Percentiles rank a stretch among this genome's conserved stretches.
Conservation (phyloP, 1,284 basidiomycete species). For the Stygiomarasmius scandens region DNA sequence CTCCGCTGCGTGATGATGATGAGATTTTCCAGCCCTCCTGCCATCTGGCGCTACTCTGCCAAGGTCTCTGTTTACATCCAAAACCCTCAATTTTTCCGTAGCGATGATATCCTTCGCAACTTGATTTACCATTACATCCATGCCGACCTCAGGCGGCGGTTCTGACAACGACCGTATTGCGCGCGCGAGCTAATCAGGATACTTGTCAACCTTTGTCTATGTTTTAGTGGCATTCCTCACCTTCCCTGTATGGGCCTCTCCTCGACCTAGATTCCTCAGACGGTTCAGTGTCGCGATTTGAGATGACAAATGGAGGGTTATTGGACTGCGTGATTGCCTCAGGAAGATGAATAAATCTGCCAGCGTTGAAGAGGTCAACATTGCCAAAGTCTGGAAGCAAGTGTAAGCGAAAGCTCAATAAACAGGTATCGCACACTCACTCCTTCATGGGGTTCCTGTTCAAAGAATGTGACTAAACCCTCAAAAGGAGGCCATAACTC, state of each 20-base stretch:
- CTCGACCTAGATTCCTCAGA: conserved; percentile 45
- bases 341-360: conserved; percentile 69
- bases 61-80: conserved; percentile 41
- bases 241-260: conserved; percentile 52
- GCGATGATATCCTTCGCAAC: conserved; percentile 60
- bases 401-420: not conserved
- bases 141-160: conserved; percentile 43
- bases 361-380: conserved; percentile 59
- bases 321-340: conserved; percentile 52
- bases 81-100: conserved; percentile 60
- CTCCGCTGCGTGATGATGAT: conserved; percentile 29
- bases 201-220: not conserved
- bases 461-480: conserved; percentile 49
- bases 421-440: conserved; percentile 36
- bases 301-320: conserved; percentile 55
- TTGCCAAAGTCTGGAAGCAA: conserved; percentile 51
- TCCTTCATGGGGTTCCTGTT: conserved; percentile 47
- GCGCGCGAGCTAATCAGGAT: conserved; percentile 48
- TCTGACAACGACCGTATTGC: conserved; percentile 53
- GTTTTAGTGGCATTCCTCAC: conserved; percentile 31
- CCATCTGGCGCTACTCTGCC: conserved; percentile 26
- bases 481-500: conserved; percentile 74
- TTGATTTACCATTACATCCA: conserved; percentile 52
- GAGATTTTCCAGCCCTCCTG: conserved; percentile 21
- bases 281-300: conserved; percentile 53